Conservation (phyloP, 176 grass and related monocot species). For the Leersia perrieri region DNA sequence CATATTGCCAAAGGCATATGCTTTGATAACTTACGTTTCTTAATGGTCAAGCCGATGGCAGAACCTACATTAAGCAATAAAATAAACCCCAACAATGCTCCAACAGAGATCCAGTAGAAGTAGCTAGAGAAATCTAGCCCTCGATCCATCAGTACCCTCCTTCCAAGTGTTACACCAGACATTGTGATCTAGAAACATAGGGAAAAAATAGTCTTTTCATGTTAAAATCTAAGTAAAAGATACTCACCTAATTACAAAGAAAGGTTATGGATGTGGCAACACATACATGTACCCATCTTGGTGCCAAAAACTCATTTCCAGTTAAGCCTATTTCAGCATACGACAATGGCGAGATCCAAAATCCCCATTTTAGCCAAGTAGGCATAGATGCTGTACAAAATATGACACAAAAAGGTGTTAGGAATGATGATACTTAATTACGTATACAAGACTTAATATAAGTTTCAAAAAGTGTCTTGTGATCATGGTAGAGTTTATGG, state of each 20-base stretch:
- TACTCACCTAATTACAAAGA: no score
- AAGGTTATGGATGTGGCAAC: neutral
- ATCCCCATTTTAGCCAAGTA: conserved; percentile 85
- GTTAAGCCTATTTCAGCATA: conserved; percentile 75
- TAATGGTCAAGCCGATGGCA: conserved; percentile 59
- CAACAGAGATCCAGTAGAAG: conserved; percentile 82
- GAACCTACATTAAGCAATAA: conserved; percentile 66
- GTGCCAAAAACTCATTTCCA: conserved; percentile 76
- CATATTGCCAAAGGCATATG: no score
- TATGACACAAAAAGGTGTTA: conserved; percentile 1
- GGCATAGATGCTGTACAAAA: conserved; percentile 54
- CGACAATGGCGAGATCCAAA: conserved; percentile 79
- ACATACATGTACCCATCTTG: conserved; percentile 79
- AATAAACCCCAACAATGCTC: conserved; percentile 59
- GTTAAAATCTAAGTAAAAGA: no score
- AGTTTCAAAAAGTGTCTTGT: no score
- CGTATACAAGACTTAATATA: no score
- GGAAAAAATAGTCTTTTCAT: neutral
- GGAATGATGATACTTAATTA: no score
- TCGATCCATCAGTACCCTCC: conserved; percentile 44
- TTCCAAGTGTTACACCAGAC: conserved; percentile 50
- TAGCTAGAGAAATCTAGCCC: conserved; percentile 60
- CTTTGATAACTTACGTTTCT: conserved; percentile 52
- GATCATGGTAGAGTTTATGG: no score
- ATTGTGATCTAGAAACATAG: conserved; percentile 19